Evolutionary conservation across 768 basidiomycete species (phyloP).

Genomic region (Cyathus striatus): DNA sequence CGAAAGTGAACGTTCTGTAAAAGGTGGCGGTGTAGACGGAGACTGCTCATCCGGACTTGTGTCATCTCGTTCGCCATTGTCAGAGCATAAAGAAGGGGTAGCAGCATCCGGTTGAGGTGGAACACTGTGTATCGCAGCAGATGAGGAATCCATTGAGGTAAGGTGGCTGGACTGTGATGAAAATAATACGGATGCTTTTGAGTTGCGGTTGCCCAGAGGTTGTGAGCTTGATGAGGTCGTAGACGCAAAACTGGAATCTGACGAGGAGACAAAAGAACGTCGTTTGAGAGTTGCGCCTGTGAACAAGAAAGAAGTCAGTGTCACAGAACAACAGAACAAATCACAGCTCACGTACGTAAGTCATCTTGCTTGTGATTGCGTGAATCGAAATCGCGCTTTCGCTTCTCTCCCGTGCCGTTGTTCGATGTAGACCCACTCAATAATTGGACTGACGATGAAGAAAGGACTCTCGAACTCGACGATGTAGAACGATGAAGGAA

Average conservation of each 20-base stretch:
- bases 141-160: conserved; percentile 11
- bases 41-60: conserved; percentile 44
- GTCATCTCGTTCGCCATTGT: conserved; percentile 53
- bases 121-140: conserved; percentile 8
- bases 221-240: conserved; percentile 6
- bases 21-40: conserved; percentile 48
- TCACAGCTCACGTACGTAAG: conserved; percentile 32
- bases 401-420: conserved; percentile 26
- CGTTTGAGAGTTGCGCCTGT: conserved; percentile 30
- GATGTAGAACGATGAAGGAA: too few species aligned
- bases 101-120: conserved; percentile 28
- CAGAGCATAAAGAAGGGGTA: conserved; percentile 74
- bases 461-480: too few species aligned
- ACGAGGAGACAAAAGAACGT: conserved; percentile 22
- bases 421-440: too few species aligned
- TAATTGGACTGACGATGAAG: too few species aligned
- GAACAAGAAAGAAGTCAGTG: conserved; percentile 1
- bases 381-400: conserved; percentile 28
- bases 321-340: too few species aligned
- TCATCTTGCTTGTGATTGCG: conserved; percentile 15
- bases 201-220: background rate
- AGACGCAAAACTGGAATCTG: conserved; percentile 19
- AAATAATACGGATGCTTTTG: conserved; percentile 7
- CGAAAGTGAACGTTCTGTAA: too few species aligned
- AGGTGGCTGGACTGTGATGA: too few species aligned